Percentiles rank a stretch among this genome's conserved stretches.
Evolutionary conservation across 2,329 filamentous ascomycete species (phyloP).

Genomic region (Hypocreales sp.): DNA sequence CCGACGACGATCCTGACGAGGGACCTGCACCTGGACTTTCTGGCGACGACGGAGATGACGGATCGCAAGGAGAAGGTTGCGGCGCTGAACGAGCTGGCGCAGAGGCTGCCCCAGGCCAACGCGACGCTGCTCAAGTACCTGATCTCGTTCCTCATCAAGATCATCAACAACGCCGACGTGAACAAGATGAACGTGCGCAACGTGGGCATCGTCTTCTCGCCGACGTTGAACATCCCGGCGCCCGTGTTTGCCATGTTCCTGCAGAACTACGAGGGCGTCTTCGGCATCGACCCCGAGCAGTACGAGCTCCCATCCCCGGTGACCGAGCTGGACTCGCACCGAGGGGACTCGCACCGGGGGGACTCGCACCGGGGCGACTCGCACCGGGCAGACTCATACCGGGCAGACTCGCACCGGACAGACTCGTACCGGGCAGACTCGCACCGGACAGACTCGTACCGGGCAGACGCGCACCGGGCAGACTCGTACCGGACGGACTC

Average conservation of each 20-base stretch:
- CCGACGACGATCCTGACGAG: slow-evolving; percentile 82
- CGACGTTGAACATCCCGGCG: slow-evolving; percentile 88
- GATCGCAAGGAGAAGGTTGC: slow-evolving; percentile 62
- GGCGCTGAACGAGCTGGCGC: slow-evolving; percentile 63
- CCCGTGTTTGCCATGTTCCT: slow-evolving; percentile 89
- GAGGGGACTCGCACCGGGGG: no score
- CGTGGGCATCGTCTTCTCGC: slow-evolving; percentile 94
- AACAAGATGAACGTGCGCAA: slow-evolving; percentile 99
- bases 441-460: no score
- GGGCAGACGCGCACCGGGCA: no score
- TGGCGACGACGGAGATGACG: slow-evolving; percentile 66
- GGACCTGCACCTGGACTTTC: slow-evolving; percentile 79
- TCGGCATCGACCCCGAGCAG: slow-evolving; percentile 53
- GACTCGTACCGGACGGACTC: no score
- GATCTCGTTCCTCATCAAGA: slow-evolving; percentile 76
- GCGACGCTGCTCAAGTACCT: slow-evolving; percentile 69
- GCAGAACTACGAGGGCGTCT: slow-evolving; percentile 78
- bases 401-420: no score
- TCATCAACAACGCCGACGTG: slow-evolving; percentile 74
- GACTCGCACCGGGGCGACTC: no score
- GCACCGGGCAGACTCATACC: no score
- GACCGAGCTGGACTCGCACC: slow-evolving; percentile 20
- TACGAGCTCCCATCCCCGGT: slow-evolving; percentile 38
- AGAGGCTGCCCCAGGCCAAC: slow-evolving; percentile 67
- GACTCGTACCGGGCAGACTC: no score